Percentiles rank a stretch among this genome's conserved stretches.
phyloP scores from a whole-genome alignment of 805 yeast species.

The Suhomyces sp. region DNA sequence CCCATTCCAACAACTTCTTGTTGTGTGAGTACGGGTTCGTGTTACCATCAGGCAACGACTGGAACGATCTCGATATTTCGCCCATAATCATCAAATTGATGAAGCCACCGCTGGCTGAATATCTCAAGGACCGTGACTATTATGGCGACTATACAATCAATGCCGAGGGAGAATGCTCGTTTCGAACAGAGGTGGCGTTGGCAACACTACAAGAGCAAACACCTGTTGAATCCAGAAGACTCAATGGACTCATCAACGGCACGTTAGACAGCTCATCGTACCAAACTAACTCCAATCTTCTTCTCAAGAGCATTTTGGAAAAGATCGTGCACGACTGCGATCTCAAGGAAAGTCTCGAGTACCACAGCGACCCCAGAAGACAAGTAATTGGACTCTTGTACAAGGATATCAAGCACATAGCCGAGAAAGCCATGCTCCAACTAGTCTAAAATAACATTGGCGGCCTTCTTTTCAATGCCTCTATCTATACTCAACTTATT shows the following conservation, averaged over 20 bases:
- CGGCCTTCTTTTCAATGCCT: conserved; percentile 22
- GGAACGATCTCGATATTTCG: conserved; percentile 72
- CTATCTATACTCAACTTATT: conserved; percentile 30
- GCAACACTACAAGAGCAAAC: conserved; percentile 48
- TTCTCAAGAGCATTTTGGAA: conserved; percentile 33
- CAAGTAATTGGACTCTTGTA: conserved; percentile 23
- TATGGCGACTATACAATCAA: conserved; percentile 72
- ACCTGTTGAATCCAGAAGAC: conserved; percentile 26
- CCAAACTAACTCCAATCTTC: conserved; percentile 22
- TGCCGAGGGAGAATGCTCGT: conserved; percentile 52
- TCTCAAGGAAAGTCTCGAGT: conserved; percentile 14
- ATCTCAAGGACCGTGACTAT: conserved; percentile 54
- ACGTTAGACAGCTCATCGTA: conserved; percentile 41
- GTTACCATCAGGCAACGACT: conserved; percentile 47
- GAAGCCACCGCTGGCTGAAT: conserved; percentile 36
- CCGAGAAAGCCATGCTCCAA: conserved; percentile 10
- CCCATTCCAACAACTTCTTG: conserved; percentile 81
- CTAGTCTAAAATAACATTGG: not conserved
- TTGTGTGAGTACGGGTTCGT: conserved; percentile 86
- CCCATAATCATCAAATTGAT: conserved; percentile 36
- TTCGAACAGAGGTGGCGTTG: conserved; percentile 72
- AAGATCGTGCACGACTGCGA: conserved; percentile 25
- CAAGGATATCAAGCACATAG: conserved; percentile 24
- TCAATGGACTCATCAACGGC: conserved; percentile 46
- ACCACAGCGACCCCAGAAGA: conserved; percentile 15